These are phyloP conservation scores for Microglena sp. DNA, from an alignment of 139 green algal species.

Conservation along the genomic window DNA sequence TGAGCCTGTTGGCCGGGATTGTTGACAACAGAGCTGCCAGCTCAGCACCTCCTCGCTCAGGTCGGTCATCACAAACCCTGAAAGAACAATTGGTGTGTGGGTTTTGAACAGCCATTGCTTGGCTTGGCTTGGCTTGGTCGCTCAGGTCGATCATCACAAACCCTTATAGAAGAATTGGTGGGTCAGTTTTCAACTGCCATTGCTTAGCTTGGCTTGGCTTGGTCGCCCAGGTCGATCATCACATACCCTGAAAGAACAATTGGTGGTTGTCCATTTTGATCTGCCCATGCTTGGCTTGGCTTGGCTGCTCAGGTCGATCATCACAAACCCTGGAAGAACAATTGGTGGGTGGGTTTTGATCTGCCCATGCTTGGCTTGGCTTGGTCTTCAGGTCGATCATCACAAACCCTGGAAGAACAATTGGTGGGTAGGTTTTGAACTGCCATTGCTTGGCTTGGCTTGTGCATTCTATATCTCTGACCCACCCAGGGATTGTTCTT, in stretches of 20 bases:
- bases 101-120: too few relatives aligned
- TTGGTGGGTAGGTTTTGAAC: too few relatives aligned
- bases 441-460: too few relatives aligned
- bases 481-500: constrained; percentile 41
- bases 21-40: constrained; percentile 44
- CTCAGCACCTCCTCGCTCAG: constrained; percentile 45
- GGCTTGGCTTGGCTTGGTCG: too few relatives aligned
- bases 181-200: too few relatives aligned
- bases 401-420: constrained; percentile 38
- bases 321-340: constrained; percentile 44
- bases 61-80: constrained; percentile 59
- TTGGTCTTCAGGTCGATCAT: constrained; percentile 63
- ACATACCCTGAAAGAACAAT: constrained; percentile 35
- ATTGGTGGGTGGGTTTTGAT: too few relatives aligned
- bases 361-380: too few relatives aligned
- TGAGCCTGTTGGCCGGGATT: constrained; percentile 49
- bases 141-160: constrained; percentile 60
- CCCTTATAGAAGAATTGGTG: constrained; percentile 18
- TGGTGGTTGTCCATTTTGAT: too few relatives aligned
- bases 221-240: constrained; percentile 57
- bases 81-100: constrained; percentile 1
- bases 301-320: constrained; percentile 50
- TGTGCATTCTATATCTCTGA: too few relatives aligned
- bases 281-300: too few relatives aligned
- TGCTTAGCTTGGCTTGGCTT: too few relatives aligned